Evolutionary conservation across 768 basidiomycete genomes (phyloP).

Genomic region (Xanthoconium stramineum): DNA sequence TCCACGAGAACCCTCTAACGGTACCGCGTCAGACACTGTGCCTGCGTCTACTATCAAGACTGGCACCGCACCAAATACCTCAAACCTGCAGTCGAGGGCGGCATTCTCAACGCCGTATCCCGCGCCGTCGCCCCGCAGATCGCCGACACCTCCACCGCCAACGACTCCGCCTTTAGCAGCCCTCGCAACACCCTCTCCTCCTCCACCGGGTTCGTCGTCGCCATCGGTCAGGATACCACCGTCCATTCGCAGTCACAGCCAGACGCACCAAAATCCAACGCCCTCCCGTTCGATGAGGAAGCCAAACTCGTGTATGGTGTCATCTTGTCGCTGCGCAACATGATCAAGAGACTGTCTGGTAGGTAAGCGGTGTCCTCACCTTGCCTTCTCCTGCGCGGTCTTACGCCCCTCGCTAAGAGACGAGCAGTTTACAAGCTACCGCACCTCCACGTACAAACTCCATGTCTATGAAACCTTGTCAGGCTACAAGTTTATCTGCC

Average conservation of each 20-base stretch:
- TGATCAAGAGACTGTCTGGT: conserved; percentile 92
- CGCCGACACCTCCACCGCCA: conserved; percentile 32
- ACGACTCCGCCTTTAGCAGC: conserved; percentile 44
- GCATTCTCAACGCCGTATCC: conserved; percentile 77
- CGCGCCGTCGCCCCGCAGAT: conserved; percentile 50
- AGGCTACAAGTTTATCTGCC: conserved; percentile 93
- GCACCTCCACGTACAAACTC: conserved; percentile 89
- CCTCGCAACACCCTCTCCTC: conserved; percentile 68
- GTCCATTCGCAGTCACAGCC: conserved; percentile 18
- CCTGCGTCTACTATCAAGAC: conserved; percentile 92
- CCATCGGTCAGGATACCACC: conserved; percentile 45
- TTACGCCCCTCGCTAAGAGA: conserved; percentile 47
- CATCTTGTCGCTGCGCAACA: conserved; percentile 83
- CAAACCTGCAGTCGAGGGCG: conserved; percentile 68
- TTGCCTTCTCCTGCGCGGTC: background rate
- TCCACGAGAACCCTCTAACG: background rate
- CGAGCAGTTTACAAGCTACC: conserved; percentile 87
- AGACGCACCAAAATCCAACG: conserved; percentile 36
- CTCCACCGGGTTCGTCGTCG: conserved; percentile 65
- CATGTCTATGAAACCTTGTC: conserved; percentile 91
- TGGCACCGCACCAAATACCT: conserved; percentile 82
- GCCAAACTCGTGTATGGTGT: conserved; percentile 97
- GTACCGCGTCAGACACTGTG: conserved; percentile 65
- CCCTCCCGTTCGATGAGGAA: conserved; percentile 93
- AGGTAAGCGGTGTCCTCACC: conserved; percentile 38